A percentile compares a stretch with the other conserved stretches of the same genome.
phyloP scores from a whole-genome alignment of 768 basidiomycete species.

The Nidularia pulvinata region DNA sequence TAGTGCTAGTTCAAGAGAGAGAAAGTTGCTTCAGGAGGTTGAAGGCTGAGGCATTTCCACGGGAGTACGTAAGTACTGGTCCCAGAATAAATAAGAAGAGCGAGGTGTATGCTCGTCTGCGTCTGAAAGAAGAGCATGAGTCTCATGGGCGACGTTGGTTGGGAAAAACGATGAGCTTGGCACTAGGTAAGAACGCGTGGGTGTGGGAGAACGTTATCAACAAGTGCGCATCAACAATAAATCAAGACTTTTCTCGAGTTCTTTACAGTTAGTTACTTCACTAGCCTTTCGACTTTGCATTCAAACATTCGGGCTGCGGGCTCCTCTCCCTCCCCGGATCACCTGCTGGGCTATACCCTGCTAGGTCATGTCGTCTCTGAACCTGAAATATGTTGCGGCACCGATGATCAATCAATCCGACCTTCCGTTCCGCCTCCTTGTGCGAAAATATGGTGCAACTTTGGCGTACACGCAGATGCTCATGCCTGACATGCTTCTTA shows the following conservation, averaged over 20 bases:
- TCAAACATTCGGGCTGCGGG: no score
- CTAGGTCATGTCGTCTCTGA: conserved; percentile 7
- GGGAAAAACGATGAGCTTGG: neutral
- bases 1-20: no score
- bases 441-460: conserved; percentile 62
- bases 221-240: no score
- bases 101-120: neutral
- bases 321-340: no score
- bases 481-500: conserved; percentile 55
- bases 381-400: conserved; percentile 52
- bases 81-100: no score
- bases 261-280: no score
- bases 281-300: no score
- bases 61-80: no score
- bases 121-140: neutral
- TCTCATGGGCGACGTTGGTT: neutral
- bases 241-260: no score
- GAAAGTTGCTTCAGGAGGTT: no score
- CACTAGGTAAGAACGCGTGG: neutral
- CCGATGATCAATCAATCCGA: conserved; percentile 86
- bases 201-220: neutral
- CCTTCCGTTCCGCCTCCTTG: conserved; percentile 67
- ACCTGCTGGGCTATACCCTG: no score
- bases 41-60: no score
- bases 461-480: conserved; percentile 82